These are phyloP conservation scores for Rhytidhysteron rufulum DNA, from an alignment of 2,329 filamentous ascomycete species.

Conservation along the genomic window DNA sequence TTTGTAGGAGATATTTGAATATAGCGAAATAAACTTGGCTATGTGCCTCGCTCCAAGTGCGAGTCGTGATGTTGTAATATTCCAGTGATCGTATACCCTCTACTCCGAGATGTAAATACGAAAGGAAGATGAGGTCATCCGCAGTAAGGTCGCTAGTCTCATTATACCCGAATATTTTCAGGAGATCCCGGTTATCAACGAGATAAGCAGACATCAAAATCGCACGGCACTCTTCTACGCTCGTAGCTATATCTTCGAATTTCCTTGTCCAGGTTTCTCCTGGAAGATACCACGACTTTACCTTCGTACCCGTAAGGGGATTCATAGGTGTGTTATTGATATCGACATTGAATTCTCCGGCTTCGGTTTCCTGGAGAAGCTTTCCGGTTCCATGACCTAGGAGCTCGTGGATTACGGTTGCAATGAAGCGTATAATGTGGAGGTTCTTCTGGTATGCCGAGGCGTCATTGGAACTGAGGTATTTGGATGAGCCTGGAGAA, in stretches of 20 bases:
- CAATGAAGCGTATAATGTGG: conserved; percentile 1
- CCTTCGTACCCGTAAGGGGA: conserved; percentile 6
- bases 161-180: conserved; percentile 12
- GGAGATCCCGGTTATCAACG: conserved; percentile 7
- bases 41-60: conserved; percentile 15
- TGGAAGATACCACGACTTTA: conserved; percentile 8
- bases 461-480: conserved; percentile 8
- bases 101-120: conserved; percentile 9
- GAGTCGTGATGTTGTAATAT: conserved; percentile 9
- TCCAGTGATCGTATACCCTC: conserved; percentile 8
- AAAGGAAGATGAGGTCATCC: conserved; percentile 5
- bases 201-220: conserved; percentile 6
- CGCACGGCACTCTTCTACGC: conserved; percentile 11
- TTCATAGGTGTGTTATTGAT: conserved; percentile 7
- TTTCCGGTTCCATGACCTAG: conserved; percentile 12
- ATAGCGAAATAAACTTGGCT: conserved; percentile 5
- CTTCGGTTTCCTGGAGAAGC: conserved; percentile 6
- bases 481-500: not conserved
- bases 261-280: conserved; percentile 10
- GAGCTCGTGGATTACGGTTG: conserved; percentile 10
- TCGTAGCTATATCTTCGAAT: conserved; percentile 8
- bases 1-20: not conserved
- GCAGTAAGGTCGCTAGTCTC: conserved; percentile 8
- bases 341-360: conserved; percentile 10
- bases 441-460: conserved; percentile 7